Conservation (phyloP, 2,329 filamentous ascomycete species). For the Colletotrichum gigasporum region DNA sequence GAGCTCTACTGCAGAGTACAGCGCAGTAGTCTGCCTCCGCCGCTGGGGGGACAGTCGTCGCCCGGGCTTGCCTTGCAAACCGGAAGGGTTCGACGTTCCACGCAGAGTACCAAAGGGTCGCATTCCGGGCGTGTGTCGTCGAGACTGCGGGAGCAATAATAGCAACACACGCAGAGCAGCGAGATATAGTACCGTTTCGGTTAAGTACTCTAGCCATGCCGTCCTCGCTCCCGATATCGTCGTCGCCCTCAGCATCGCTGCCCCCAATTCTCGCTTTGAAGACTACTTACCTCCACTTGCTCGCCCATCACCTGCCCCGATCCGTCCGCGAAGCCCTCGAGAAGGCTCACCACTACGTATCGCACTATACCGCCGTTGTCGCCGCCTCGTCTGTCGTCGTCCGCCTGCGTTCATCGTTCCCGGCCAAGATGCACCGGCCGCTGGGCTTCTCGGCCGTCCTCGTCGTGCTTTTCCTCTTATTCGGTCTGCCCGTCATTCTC, state of each 20-base stretch:
- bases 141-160: neutral
- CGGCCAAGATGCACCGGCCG: constrained; percentile 24
- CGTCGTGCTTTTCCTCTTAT: constrained; percentile 3
- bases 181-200: neutral
- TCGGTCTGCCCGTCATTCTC: constrained; percentile 26
- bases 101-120: neutral
- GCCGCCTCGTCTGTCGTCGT: constrained; percentile 14
- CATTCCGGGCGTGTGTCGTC: neutral
- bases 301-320: constrained; percentile 23
- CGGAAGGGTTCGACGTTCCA: neutral
- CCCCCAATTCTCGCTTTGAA: constrained; percentile 29
- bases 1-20: too few species aligned
- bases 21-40: neutral
- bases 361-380: neutral
- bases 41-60: too few species aligned
- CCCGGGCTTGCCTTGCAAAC: constrained; percentile 2
- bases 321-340: constrained; percentile 16
- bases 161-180: neutral
- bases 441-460: constrained; percentile 19
- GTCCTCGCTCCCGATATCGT: too few species aligned
- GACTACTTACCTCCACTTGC: constrained; percentile 22
- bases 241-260: constrained; percentile 9
- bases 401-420: constrained; percentile 16
- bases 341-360: constrained; percentile 7
- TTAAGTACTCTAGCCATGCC: constrained; percentile 23